phyloP scores from a whole-genome alignment of 192 early-diverging fungal species.

The Lunasporangiospora selenospora region DNA sequence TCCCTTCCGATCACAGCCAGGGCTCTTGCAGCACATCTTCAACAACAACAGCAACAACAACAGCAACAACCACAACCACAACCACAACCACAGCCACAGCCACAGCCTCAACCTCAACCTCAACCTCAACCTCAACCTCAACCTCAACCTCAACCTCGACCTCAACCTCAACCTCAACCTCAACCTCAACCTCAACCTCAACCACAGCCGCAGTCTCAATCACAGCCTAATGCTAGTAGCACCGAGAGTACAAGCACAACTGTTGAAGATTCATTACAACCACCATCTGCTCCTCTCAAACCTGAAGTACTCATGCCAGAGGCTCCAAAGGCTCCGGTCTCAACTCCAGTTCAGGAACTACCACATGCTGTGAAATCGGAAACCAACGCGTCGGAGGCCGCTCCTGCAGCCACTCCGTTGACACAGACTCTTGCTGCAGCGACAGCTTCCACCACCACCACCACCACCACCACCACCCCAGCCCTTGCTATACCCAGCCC shows the following conservation, averaged over 20 bases:
- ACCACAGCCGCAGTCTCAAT: not conserved
- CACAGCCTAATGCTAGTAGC: not conserved
- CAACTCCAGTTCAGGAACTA: too few relatives aligned
- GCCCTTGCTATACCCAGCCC: conserved; percentile 22
- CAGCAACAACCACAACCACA: conserved; percentile 20
- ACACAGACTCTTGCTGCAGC: conserved; percentile 8
- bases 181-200: not conserved
- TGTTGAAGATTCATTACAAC: too few relatives aligned
- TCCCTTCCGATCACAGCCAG: conserved; percentile 31
- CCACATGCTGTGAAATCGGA: too few relatives aligned
- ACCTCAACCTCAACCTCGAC: not conserved
- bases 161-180: not conserved
- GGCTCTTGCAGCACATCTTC: conserved; percentile 27
- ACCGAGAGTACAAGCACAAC: too few relatives aligned
- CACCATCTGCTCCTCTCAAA: conserved; percentile 6
- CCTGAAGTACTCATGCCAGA: too few relatives aligned
- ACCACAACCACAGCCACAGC: conserved; percentile 8
- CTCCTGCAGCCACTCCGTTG: too few relatives aligned
- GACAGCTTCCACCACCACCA: not conserved
- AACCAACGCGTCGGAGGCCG: too few relatives aligned
- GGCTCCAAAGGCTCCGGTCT: too few relatives aligned
- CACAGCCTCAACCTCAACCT: not conserved
- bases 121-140: not conserved
- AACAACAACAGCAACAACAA: conserved; percentile 30
- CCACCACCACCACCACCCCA: not conserved